Evolutionary conservation across 139 green algal species (phyloP), one percentile per base, ranked within the genome.

Genomic region (Zygnema cylindricum): DNA sequence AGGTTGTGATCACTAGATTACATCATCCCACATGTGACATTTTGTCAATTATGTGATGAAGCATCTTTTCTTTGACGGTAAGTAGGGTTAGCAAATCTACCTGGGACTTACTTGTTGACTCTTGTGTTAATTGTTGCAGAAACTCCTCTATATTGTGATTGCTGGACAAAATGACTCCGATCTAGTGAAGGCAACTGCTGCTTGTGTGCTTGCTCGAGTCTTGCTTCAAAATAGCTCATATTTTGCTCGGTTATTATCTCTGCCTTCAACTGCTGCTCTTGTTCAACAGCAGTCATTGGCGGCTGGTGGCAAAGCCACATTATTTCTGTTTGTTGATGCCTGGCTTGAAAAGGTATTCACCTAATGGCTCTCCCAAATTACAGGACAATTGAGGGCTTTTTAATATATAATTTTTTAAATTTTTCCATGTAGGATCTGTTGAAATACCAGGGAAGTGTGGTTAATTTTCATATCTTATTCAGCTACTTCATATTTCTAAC

Each of bases 151-250:
- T 33, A 92, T 92, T 25, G 69, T 87, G 38, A 38, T 92, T 69
- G 84, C 71, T 1, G 22, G 40, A 40, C 43, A 33, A 1, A 39
- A 73, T 42, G 85, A 91, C n/a, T 91, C 88, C 0, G 85, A 90
- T 3, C 77, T 96, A 40, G 92, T 96, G 7, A 82, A 92, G 0
- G 92, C 95, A 54, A 93, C 91, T 35, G 84, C 92, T 0, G 86
- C 95, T 22, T 84, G 81, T 0, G 93, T 98, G 36, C 92, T 96
- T 39, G 94, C 91, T 0, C 89, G 96, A 1, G 76, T 98, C 73
- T 87, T 96, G 88, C 85, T 92, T 7, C 85, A 91, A 75, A 92
- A 92, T 85, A 35, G 35, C 16, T 36, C 82, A 35, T 91, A 76
- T 30, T 92, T 92, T 75, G 33, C 43, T 3, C 75, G 82, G 33